These are phyloP conservation scores for Nakataea oryzae DNA, from an alignment of 2,329 filamentous ascomycete species.

Conservation along the genomic window DNA sequence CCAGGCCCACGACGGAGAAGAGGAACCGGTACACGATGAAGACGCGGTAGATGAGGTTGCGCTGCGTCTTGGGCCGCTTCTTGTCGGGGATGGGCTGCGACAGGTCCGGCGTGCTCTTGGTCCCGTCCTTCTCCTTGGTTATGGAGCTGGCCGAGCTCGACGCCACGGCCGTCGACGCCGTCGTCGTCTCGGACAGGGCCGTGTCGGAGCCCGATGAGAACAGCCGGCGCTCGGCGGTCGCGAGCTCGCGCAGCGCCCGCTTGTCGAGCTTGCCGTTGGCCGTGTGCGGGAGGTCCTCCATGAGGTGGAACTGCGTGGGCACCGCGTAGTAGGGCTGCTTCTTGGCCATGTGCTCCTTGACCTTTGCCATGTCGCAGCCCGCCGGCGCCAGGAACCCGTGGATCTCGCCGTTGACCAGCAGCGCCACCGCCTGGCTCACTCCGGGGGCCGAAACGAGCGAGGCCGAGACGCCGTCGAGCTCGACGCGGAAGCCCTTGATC, in stretches of 20 bases:
- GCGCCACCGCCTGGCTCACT: slow-evolving; percentile 34
- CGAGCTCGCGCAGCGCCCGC: slow-evolving; percentile 26
- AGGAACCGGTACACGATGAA: slow-evolving; percentile 44
- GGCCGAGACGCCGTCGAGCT: slow-evolving; percentile 41
- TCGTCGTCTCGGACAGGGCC: not conserved
- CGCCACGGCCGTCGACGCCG: not conserved
- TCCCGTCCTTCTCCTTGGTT: not conserved
- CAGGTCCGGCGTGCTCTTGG: slow-evolving; percentile 1
- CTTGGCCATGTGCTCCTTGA: slow-evolving; percentile 28
- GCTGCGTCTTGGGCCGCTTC: slow-evolving; percentile 10
- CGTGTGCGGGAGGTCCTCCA: slow-evolving; percentile 36
- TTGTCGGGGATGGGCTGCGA: slow-evolving; percentile 4
- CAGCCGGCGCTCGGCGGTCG: slow-evolving; percentile 5
- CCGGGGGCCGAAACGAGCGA: slow-evolving; percentile 33
- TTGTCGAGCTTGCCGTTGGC: slow-evolving; percentile 48
- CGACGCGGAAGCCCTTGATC: slow-evolving; percentile 51
- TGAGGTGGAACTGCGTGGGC: slow-evolving; percentile 31
- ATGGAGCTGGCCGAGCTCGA: not conserved
- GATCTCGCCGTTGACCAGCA: slow-evolving; percentile 35
- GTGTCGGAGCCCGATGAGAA: slow-evolving; percentile 3
- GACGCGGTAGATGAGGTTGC: slow-evolving; percentile 29
- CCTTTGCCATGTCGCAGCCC: slow-evolving; percentile 18
- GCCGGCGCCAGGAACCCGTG: slow-evolving; percentile 31
- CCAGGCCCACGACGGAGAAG: slow-evolving; percentile 39
- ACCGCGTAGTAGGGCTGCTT: slow-evolving; percentile 45